These are phyloP conservation scores for Aspergillus sclerotiicarbonarius DNA, from an alignment of 495 filamentous ascomycete species.

Conservation along the genomic window DNA sequence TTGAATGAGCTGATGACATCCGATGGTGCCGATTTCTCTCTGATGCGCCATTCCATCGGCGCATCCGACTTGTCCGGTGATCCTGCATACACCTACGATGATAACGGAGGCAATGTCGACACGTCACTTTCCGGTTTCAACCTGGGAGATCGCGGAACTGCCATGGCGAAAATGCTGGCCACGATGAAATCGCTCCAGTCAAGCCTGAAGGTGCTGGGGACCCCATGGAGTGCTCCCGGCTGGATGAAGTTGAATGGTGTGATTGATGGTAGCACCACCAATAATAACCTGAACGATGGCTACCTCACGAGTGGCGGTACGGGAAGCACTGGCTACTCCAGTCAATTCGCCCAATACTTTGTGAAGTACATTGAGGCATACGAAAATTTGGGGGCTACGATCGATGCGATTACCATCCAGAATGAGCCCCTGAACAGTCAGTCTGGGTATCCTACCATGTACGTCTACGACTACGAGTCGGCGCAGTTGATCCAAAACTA, in stretches of 20 bases:
- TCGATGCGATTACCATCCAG: conserved; percentile 57
- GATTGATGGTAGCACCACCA: conserved; percentile 43
- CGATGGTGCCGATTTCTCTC: conserved; percentile 45
- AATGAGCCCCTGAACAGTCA: conserved; percentile 58
- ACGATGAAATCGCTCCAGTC: conserved; percentile 30
- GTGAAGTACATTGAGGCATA: conserved; percentile 57
- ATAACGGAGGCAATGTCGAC: conserved; percentile 40
- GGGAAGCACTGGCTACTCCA: conserved; percentile 35
- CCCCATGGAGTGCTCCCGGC: conserved; percentile 53
- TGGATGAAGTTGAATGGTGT: conserved; percentile 59
- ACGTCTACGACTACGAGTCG: conserved; percentile 49
- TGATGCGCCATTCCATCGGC: conserved; percentile 56
- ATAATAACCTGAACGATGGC: conserved; percentile 52
- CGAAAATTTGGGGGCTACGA: conserved; percentile 34
- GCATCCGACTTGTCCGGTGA: conserved; percentile 51
- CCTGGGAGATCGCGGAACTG: conserved; percentile 47
- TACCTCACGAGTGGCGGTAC: conserved; percentile 24
- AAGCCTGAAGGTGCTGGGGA: conserved; percentile 48
- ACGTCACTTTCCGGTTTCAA: conserved; percentile 40
- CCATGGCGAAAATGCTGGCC: conserved; percentile 45
- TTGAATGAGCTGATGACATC: conserved; percentile 47
- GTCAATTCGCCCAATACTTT: conserved; percentile 52
- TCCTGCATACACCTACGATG: conserved; percentile 53
- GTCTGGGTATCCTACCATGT: conserved; percentile 54
- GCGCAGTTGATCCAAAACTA: conserved; percentile 46